Percentiles rank a stretch among this genome's conserved stretches.
These are phyloP conservation scores for Tanacetum coccineum DNA, from an alignment of 129 eudicot genomes.

Conservation along the genomic window DNA sequence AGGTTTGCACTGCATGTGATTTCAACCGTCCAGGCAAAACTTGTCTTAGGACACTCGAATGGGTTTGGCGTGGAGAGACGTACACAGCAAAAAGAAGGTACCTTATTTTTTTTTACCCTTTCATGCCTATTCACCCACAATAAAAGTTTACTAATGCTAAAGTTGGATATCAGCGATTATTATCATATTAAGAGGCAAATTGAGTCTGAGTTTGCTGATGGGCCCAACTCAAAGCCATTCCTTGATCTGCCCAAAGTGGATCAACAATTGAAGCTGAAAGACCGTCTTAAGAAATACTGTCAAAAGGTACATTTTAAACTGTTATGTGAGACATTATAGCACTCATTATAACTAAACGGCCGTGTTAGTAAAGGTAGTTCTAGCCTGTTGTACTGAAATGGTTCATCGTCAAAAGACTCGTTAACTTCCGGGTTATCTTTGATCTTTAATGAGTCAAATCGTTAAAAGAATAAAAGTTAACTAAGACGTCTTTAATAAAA, in stretches of 20 bases:
- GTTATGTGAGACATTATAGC: constrained; percentile 12
- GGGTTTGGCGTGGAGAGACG: constrained; percentile 99
- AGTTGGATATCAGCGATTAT: constrained; percentile 64
- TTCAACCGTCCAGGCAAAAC: constrained; percentile 96
- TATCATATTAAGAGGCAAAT: constrained; percentile 96
- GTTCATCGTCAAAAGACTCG: no score
- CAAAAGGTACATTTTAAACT: constrained; percentile 45
- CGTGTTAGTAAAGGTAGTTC: neutral
- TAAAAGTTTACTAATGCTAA: constrained; percentile 10
- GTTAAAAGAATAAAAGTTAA: no score
- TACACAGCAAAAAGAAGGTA: constrained; percentile 98
- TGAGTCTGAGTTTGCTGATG: constrained; percentile 84
- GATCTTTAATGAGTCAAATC: no score
- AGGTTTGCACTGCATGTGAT: constrained; percentile 98
- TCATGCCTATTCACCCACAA: constrained; percentile 18
- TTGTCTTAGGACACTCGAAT: constrained; percentile 95
- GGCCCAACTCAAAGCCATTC: constrained; percentile 58
- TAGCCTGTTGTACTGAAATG: no score
- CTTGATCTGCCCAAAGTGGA: constrained; percentile 89
- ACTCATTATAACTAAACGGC: constrained; percentile 1
- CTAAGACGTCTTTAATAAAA: no score
- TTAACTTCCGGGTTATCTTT: no score
- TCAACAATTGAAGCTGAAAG: constrained; percentile 86
- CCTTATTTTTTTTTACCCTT: constrained; percentile 12
- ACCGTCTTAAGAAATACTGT: constrained; percentile 88